Base-by-base conservation (phyloP, 805 yeast species). In the Scheffersomyces amazonensis region DNA sequence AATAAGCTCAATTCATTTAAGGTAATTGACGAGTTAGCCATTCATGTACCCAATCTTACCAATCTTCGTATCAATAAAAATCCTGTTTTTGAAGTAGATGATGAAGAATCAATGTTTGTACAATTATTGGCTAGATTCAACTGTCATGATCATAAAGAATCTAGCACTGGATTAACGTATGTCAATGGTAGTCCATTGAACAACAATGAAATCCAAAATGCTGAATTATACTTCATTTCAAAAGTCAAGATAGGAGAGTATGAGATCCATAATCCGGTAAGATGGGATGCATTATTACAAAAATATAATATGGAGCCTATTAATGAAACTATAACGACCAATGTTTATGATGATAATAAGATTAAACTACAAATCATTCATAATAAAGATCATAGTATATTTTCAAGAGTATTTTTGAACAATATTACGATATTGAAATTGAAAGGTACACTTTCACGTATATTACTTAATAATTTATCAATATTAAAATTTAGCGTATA, bases 181-280 rank as follows among this genome's bases (percentile, higher is more conserved):
- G 58, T 88, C 11, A 80, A 89, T 50, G 95, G 96, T 1, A 69
- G 80, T 0, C 35, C 25, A 0, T 60, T 87, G 7, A 52, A 63
- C 2, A 39, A 32, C 0, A 68, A 59, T 2, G 84, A 80, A 34
- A 66, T 88, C 13, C 46, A 41, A 5, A 84, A 81, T 46, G 83
- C 86, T 1, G 96, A 88, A 54, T 53, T 85, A 4, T 87, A 75
- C 52, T 80, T 84, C 42, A 62, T 84, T 20, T 68, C 80, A 4
- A 69, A 69, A 43, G 76, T 84, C 0, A 52, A 49, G n/a, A 42
- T 41, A 13, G 57, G 57, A 1, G 53, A 58, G 5, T 47, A 53
- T 27, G 16, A 31, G 1, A 48, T 48, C 30, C 47, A 59, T 29
- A 39, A 39, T 17, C 19, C 47, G 3, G n/a, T 23, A 15, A 52